Conservation (phyloP, 2,329 filamentous ascomycete species). For the Fusarium napiforme region DNA sequence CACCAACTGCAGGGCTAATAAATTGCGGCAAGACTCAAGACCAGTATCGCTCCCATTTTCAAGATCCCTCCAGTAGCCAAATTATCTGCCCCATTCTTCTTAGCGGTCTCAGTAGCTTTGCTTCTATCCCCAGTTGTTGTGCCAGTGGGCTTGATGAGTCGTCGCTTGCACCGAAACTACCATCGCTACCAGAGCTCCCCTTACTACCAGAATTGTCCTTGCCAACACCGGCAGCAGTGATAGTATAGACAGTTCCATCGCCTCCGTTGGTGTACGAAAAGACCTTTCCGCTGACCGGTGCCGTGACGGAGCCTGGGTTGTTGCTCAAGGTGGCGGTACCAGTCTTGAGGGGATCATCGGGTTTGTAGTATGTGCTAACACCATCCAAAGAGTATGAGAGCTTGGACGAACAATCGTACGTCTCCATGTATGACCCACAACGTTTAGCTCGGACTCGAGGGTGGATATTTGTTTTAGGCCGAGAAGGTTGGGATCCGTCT, state of each 20-base stretch:
- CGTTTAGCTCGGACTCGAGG: neutral
- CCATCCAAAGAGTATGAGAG: neutral
- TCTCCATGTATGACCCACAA: neutral
- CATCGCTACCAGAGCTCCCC: neutral
- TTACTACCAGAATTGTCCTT: neutral
- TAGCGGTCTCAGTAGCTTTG: neutral
- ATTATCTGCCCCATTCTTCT: neutral
- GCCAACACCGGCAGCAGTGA: neutral
- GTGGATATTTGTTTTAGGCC: neutral
- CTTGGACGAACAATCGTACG: neutral
- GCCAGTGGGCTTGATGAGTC: neutral
- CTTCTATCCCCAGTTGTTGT: neutral
- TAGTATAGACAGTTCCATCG: neutral
- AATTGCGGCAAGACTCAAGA: accelerated
- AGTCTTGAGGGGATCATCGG: neutral
- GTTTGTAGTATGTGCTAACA: neutral
- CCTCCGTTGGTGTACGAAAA: neutral
- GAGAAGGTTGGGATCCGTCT: neutral
- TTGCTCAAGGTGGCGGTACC: neutral
- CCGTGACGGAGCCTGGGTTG: neutral
- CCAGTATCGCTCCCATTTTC: neutral
- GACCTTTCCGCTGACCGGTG: neutral
- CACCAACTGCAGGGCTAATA: accelerated
- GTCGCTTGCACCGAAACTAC: neutral
- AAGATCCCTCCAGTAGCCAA: neutral